phyloP scores from a whole-genome alignment of 75 land plant species.

The Sequoiadendron giganteum region DNA sequence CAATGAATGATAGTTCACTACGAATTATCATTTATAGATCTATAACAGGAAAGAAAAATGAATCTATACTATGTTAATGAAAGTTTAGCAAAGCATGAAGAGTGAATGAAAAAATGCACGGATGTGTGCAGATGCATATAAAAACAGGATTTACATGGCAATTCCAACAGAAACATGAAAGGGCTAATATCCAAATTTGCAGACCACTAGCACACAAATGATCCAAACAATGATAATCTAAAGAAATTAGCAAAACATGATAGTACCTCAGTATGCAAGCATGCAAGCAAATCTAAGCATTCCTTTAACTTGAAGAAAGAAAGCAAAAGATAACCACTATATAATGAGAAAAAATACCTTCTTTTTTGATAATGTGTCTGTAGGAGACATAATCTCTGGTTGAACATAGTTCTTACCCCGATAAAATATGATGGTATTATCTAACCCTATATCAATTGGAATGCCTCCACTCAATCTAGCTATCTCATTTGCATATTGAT shows the following conservation, averaged over 20 bases:
- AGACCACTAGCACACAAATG: background rate
- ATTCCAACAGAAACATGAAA: background rate
- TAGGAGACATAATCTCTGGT: constrained; percentile 73
- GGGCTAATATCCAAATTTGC: background rate
- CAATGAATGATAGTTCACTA: background rate
- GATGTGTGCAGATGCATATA: no score
- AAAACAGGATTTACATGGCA: background rate
- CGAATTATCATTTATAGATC: background rate
- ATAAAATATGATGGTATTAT: constrained; percentile 70
- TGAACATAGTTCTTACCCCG: constrained; percentile 91
- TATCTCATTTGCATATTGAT: constrained; percentile 73
- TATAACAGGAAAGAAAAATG: background rate
- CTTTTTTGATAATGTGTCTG: constrained; percentile 66
- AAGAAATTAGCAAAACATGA: background rate
- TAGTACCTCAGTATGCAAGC: background rate
- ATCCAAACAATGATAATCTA: background rate
- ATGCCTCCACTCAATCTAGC: constrained; percentile 82
- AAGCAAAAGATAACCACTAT: background rate
- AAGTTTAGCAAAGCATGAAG: background rate
- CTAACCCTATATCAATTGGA: constrained; percentile 75
- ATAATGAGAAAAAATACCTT: constrained; percentile 48
- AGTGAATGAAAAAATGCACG: background rate
- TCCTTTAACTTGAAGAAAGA: background rate
- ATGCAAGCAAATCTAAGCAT: background rate
- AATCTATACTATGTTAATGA: background rate